Percentiles rank a stretch among this genome's conserved stretches.
phyloP scores from a whole-genome alignment of 2,329 filamentous ascomycete species.

The Pseudogymnoascus sp. region DNA sequence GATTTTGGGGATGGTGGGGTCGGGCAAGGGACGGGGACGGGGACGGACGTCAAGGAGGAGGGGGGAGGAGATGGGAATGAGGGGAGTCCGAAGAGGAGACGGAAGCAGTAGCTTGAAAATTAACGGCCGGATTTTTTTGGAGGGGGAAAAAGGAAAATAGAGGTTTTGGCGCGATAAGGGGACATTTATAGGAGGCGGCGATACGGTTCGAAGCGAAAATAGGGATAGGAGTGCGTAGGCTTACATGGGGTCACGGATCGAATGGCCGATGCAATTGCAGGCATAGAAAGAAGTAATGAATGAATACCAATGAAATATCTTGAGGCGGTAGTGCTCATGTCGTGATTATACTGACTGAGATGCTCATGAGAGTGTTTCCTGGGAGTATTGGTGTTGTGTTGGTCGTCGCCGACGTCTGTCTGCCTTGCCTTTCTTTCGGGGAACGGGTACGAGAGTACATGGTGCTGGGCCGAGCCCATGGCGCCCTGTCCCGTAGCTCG shows the following conservation, averaged over 20 bases:
- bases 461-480: background rate
- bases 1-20: background rate
- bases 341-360: background rate
- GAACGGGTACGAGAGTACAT: background rate
- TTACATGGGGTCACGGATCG: background rate
- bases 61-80: background rate
- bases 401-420: too few species aligned
- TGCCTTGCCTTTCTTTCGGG: background rate
- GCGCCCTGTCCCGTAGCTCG: background rate
- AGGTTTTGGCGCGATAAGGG: background rate
- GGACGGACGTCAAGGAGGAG: background rate
- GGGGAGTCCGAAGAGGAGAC: slow-evolving; percentile 3
- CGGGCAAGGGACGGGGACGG: background rate
- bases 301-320: background rate
- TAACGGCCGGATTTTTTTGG: background rate
- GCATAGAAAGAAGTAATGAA: background rate
- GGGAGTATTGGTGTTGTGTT: background rate
- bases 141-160: background rate
- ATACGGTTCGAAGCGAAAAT: background rate
- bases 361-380: background rate
- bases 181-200: background rate
- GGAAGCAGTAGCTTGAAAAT: background rate
- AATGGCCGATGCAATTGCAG: background rate
- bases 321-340: background rate
- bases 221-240: background rate